phyloP scores from a whole-genome alignment of 2,329 filamentous ascomycete species.

The Penicillium sp. region DNA sequence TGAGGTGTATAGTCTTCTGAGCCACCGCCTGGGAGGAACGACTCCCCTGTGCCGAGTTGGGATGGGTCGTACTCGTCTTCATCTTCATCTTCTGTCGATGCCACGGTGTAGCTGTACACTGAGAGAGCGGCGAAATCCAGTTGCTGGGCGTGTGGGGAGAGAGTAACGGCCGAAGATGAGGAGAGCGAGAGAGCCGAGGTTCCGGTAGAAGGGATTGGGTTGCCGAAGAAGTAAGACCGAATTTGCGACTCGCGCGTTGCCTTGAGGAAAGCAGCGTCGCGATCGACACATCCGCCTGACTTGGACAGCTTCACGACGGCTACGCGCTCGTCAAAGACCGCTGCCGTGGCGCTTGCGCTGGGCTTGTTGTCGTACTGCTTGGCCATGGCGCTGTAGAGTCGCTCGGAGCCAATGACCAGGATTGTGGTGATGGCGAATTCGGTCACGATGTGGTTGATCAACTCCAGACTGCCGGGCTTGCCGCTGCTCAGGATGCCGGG shows the following conservation, averaged over 20 bases:
- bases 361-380: constrained; percentile 61
- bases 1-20: constrained; percentile 20
- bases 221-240: constrained; percentile 92
- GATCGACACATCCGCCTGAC: constrained; percentile 78
- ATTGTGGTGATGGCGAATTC: constrained; percentile 75
- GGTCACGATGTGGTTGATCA: constrained; percentile 75
- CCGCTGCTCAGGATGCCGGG: constrained; percentile 67
- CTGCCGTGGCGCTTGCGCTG: constrained; percentile 46
- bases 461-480: constrained; percentile 65
- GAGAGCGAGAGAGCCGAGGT: constrained; percentile 35
- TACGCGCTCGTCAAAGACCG: constrained; percentile 62
- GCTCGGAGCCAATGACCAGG: constrained; percentile 75
- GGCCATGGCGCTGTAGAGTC: constrained; percentile 70
- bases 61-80: constrained; percentile 48
- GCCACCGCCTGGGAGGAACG: constrained; percentile 37
- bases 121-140: constrained; percentile 72
- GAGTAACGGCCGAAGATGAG: constrained; percentile 58
- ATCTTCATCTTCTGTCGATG: constrained; percentile 53
- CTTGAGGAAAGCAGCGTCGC: constrained; percentile 72
- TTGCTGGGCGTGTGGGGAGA: constrained; percentile 85
- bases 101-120: constrained; percentile 67
- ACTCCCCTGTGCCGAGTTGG: constrained; percentile 30
- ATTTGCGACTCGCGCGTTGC: constrained; percentile 72
- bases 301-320: constrained; percentile 76
- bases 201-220: constrained; percentile 45